Evolutionary conservation across 2,329 filamentous ascomycete species (phyloP), one percentile per base, ranked within the genome.

Genomic region (Colletotrichum trifolii): DNA sequence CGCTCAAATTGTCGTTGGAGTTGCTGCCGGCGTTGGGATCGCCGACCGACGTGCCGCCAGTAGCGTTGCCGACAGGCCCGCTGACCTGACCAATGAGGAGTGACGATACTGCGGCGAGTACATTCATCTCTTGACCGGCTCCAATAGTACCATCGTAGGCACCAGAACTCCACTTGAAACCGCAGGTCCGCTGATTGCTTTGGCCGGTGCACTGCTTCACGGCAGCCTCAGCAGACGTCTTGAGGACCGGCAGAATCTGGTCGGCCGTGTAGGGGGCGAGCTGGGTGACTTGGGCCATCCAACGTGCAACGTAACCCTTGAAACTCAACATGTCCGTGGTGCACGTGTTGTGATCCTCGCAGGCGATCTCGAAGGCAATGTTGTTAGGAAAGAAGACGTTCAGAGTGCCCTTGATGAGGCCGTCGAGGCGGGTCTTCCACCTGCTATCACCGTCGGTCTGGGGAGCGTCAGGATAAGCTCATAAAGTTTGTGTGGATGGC

Each of bases 261-360:
- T 79, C 73, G 34, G 77, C 74, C 1, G 83, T 85, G 50, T 81
- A 84, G 1, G 88, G 87, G 1, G 86, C 85, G 36, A 89, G 69
- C 64, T 86, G 79, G 3, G 82, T 81, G 2, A 83, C 80, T 47
- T 81, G 77, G 8, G 83, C 82, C 69, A 89, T 81, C 83, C 85
- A 88, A 25, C 84, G 81, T 40, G 84, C 79, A 25, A 90, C 75
- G 54, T 87, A 84, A 12, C 86, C 87, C 71, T 90, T 89, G 81
- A 89, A 90, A 6, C 85, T 84, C 62, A 84, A 77, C 76, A 90
- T 87, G 69, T 91, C 90, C 47, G 82, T 83, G 68, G 86, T 86
- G 77, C 90, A 92, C 4, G 79, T 84, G 39, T 71, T 71, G 6
- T 79, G 77, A 46, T 71, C 70, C 69, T 91, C 88, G 75, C 90